Evolutionary conservation across 164 flowering plant genomes (phyloP).

Genomic region (Dillenia suffruticosa): DNA sequence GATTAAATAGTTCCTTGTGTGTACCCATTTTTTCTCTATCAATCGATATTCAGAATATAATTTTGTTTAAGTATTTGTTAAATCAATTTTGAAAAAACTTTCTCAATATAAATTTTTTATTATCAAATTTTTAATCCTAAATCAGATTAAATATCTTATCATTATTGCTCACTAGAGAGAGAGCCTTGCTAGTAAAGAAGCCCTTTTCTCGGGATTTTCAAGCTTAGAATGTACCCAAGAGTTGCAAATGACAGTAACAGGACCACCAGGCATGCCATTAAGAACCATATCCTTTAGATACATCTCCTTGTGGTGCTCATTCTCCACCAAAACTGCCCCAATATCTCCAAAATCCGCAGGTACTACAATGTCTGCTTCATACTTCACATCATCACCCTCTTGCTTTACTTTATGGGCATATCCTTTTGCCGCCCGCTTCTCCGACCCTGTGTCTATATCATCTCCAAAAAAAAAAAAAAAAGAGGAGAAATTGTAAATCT

Average conservation of each 20-base stretch:
- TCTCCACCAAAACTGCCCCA: slow-evolving; percentile 53
- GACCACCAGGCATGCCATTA: slow-evolving; percentile 32
- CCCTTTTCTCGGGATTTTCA: slow-evolving; percentile 36
- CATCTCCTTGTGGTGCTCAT: slow-evolving; percentile 57
- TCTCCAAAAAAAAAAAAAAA: not conserved
- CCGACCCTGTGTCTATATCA: slow-evolving; percentile 30
- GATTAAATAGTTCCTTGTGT: no score
- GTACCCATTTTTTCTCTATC: no score
- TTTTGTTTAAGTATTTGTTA: no score
- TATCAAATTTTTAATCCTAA: no score
- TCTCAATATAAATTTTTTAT: no score
- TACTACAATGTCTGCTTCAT: slow-evolving; percentile 33
- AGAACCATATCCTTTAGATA: slow-evolving; percentile 34
- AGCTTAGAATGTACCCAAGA: slow-evolving; percentile 61
- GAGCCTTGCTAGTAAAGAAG: slow-evolving; percentile 58
- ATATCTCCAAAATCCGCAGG: slow-evolving; percentile 44
- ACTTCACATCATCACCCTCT: slow-evolving; percentile 16
- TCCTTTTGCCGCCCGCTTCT: slow-evolving; percentile 27
- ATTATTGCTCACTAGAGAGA: no score
- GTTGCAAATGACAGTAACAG: slow-evolving; percentile 27
- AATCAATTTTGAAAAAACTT: no score
- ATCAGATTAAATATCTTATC: no score
- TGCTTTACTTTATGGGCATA: slow-evolving; percentile 22
- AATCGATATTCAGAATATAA: no score
- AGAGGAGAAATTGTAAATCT: no score